Percentiles rank a stretch among this genome's conserved stretches.
Evolutionary conservation across 345 rosid genomes (phyloP).

Genomic region (Turnera subulata): DNA sequence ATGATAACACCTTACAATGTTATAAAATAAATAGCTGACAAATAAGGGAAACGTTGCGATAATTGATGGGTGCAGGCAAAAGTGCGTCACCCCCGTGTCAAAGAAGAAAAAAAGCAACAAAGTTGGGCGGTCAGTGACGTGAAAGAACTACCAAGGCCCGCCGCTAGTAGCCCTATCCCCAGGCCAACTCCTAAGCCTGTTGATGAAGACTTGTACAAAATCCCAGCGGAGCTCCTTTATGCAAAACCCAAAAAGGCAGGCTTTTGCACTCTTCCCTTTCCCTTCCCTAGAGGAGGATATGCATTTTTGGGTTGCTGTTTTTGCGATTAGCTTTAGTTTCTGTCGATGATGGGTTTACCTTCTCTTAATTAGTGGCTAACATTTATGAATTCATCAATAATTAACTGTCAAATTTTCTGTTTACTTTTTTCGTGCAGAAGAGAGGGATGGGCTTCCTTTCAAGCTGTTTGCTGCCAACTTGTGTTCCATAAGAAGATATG

Average conservation of each 20-base stretch:
- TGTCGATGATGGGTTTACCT: no score
- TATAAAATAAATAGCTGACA: not conserved
- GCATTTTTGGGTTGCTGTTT: not conserved
- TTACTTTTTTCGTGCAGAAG: constrained; percentile 45
- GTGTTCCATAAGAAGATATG: constrained; percentile 12
- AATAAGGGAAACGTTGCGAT: not conserved
- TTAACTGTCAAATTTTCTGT: not conserved
- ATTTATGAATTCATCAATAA: no score
- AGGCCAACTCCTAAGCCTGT: constrained; percentile 65
- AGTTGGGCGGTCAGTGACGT: constrained; percentile 28
- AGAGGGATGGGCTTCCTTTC: constrained; percentile 67
- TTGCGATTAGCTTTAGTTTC: no score
- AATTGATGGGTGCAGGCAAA: constrained; percentile 34
- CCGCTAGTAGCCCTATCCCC: constrained; percentile 21
- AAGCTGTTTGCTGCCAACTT: constrained; percentile 69
- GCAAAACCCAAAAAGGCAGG: constrained; percentile 55
- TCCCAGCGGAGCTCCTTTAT: constrained; percentile 66
- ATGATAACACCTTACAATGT: no score
- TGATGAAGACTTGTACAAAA: constrained; percentile 88
- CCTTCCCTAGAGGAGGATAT: no score
- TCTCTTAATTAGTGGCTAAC: no score
- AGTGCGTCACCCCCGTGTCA: constrained; percentile 13
- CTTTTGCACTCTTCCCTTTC: not conserved
- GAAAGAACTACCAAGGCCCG: constrained; percentile 19
- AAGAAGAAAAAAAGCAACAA: constrained; percentile 28